These are phyloP conservation scores for Aspergillus sp. DNA, from an alignment of 2,329 filamentous ascomycete genomes.

Conservation along the genomic window DNA sequence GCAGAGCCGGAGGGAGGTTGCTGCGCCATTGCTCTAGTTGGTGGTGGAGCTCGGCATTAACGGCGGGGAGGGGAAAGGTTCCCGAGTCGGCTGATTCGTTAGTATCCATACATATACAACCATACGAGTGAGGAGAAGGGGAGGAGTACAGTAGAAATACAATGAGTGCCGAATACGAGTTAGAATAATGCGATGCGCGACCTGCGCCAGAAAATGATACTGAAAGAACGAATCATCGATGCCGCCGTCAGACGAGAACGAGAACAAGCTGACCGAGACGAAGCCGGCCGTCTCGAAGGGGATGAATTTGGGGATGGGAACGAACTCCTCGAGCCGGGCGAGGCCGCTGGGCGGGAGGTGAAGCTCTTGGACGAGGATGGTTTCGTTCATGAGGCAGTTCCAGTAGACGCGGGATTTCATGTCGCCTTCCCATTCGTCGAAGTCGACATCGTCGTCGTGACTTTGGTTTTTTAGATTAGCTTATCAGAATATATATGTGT, in stretches of 20 bases:
- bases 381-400: conserved; percentile 50
- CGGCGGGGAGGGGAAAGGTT: conserved; percentile 39
- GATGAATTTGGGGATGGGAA: conserved; percentile 48
- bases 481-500: neutral
- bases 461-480: conserved; percentile 7
- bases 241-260: conserved; percentile 24
- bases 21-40: conserved; percentile 49
- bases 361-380: conserved; percentile 48
- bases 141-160: conserved; percentile 39
- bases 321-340: conserved; percentile 44
- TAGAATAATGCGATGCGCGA: conserved; percentile 49
- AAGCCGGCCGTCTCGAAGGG: conserved; percentile 33
- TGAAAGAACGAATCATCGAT: conserved; percentile 49
- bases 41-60: conserved; percentile 46
- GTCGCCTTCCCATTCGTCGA: conserved; percentile 47
- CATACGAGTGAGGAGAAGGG: neutral
- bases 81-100: conserved; percentile 29
- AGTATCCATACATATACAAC: conserved; percentile 1
- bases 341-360: conserved; percentile 46
- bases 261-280: conserved; percentile 20
- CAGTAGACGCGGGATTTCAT: conserved; percentile 50
- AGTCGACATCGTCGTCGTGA: conserved; percentile 31
- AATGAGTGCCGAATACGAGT: conserved; percentile 46
- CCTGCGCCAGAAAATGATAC: conserved; percentile 51
- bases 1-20: conserved; percentile 42